Percentiles rank a stretch among this genome's conserved stretches.
These are phyloP conservation scores for Agastache rugosa DNA, from an alignment of 257 asterid genomes.

Conservation along the genomic window DNA sequence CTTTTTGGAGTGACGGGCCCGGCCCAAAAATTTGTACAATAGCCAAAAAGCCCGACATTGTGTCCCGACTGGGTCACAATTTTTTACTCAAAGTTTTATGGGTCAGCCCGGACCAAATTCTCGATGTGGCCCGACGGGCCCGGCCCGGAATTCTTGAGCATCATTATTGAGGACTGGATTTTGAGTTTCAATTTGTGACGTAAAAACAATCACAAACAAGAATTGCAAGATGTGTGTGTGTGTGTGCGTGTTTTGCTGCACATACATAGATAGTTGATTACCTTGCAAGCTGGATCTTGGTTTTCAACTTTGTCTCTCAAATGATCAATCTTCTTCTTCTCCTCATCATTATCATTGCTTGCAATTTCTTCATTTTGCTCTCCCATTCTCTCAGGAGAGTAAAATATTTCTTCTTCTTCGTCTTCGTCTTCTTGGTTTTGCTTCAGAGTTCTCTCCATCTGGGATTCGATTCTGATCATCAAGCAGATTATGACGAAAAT, in stretches of 20 bases:
- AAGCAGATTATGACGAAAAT: background rate
- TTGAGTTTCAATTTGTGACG: too few relatives aligned
- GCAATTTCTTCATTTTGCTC: constrained; percentile 3
- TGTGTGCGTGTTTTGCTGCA: background rate
- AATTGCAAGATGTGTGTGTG: background rate
- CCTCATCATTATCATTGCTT: constrained; percentile 25
- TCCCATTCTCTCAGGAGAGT: constrained; percentile 38
- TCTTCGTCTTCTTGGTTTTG: background rate
- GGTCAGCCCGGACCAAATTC: too few relatives aligned
- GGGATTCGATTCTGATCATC: background rate
- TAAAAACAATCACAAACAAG: too few relatives aligned
- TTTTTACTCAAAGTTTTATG: too few relatives aligned
- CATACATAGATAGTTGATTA: background rate
- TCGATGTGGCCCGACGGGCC: too few relatives aligned
- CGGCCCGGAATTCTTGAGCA: too few relatives aligned
- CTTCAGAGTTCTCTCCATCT: constrained; percentile 16
- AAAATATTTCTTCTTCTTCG: constrained; percentile 32
- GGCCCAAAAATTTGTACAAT: too few relatives aligned
- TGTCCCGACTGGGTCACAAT: too few relatives aligned
- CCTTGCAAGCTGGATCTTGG: constrained; percentile 71
- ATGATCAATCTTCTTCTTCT: constrained; percentile 47
- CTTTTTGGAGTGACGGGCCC: too few relatives aligned
- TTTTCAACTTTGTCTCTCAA: constrained; percentile 57
- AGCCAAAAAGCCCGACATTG: too few relatives aligned
- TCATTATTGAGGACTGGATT: too few relatives aligned